phyloP scores from a whole-genome alignment of 1,139 yeast species.

The Kurtzmaniella natalensis region DNA sequence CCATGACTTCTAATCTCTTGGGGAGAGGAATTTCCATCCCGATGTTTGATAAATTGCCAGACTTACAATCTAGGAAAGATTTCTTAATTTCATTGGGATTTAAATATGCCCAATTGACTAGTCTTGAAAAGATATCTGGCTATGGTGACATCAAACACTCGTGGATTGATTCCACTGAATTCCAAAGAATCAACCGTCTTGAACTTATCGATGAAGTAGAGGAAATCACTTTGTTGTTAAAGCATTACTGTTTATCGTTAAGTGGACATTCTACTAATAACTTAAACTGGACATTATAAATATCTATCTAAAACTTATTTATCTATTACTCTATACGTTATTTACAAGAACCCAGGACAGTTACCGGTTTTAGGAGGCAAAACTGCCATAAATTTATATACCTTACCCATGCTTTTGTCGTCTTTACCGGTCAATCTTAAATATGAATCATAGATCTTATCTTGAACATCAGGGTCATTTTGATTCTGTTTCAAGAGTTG shows the following conservation, averaged over 20 bases:
- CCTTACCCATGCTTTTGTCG: slow-evolving; percentile 67
- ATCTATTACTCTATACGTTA: neutral
- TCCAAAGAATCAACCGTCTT: slow-evolving; percentile 49
- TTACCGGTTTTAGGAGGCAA: slow-evolving; percentile 42
- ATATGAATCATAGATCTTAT: slow-evolving; percentile 54
- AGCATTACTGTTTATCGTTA: slow-evolving; percentile 64
- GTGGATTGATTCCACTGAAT: slow-evolving; percentile 50
- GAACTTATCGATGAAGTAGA: slow-evolving; percentile 90
- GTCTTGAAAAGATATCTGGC: slow-evolving; percentile 58
- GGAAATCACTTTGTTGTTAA: slow-evolving; percentile 68
- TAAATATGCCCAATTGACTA: slow-evolving; percentile 31
- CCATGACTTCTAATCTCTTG: slow-evolving; percentile 74
- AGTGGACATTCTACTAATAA: slow-evolving; percentile 12
- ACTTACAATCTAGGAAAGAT: slow-evolving; percentile 39
- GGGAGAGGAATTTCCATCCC: slow-evolving; percentile 74
- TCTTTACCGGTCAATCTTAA: slow-evolving; percentile 60
- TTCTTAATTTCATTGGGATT: slow-evolving; percentile 24
- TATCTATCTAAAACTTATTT: neutral
- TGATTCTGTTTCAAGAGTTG: slow-evolving; percentile 38
- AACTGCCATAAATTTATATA: slow-evolving; percentile 69
- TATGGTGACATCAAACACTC: slow-evolving; percentile 14
- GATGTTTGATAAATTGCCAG: slow-evolving; percentile 34
- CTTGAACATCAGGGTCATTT: slow-evolving; percentile 30
- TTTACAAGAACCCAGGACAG: slow-evolving; percentile 23
- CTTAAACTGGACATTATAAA: neutral